phyloP scores from a whole-genome alignment of 2,329 filamentous ascomycete species.

The Claviceps sorghi region DNA sequence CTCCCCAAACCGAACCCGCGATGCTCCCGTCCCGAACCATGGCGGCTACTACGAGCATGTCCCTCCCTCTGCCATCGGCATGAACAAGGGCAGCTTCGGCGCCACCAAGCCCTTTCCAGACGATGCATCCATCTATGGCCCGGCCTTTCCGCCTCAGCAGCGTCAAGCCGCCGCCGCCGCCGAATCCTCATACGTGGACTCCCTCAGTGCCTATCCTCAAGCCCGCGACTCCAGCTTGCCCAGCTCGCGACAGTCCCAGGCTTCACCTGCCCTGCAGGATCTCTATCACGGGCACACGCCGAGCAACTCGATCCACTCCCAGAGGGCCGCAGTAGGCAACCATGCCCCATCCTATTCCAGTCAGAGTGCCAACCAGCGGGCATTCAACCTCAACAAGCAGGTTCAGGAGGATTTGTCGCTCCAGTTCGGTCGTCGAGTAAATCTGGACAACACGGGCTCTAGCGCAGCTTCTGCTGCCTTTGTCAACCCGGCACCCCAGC shows the following conservation, averaged over 20 bases:
- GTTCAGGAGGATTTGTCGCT: constrained; percentile 23
- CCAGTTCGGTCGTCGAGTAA: constrained; percentile 19
- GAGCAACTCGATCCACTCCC: constrained; percentile 31
- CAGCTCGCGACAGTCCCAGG: constrained; percentile 38
- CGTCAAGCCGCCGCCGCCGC: constrained; percentile 16
- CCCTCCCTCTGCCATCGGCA: constrained; percentile 31
- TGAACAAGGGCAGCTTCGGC: constrained; percentile 17
- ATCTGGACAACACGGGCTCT: constrained; percentile 17
- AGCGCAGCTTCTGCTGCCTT: constrained; percentile 11
- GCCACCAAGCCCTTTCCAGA: constrained; percentile 12
- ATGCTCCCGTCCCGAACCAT: constrained; percentile 29
- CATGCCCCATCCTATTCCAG: constrained; percentile 33
- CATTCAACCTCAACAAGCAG: constrained; percentile 24
- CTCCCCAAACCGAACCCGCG: constrained; percentile 43
- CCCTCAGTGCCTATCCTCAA: constrained; percentile 15
- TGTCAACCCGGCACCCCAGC: constrained; percentile 18
- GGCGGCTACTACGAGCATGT: constrained; percentile 30
- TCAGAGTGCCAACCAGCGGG: constrained; percentile 24
- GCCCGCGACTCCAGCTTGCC: constrained; percentile 42
- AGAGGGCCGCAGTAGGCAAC: constrained; percentile 26
- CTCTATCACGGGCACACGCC: constrained; percentile 24
- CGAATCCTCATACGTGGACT: constrained; percentile 27
- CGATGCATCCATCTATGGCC: constrained; percentile 12
- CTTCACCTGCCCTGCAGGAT: constrained; percentile 23
- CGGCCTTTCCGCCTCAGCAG: constrained; percentile 15